phyloP scores from a whole-genome alignment of 768 basidiomycete genomes.

The Macrocybe gigantea region DNA sequence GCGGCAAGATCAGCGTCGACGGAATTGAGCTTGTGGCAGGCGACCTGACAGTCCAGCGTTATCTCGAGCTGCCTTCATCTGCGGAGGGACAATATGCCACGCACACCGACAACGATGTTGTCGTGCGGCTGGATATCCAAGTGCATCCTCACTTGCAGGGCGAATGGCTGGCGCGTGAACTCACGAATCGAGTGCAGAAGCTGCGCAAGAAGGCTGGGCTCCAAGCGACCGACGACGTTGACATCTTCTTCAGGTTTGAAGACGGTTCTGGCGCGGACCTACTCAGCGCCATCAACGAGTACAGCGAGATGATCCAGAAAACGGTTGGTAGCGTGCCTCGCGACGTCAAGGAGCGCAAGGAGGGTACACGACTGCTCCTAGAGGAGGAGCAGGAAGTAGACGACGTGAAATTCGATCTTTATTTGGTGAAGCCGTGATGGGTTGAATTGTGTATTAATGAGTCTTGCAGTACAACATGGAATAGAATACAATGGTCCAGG shows the following conservation, averaged over 20 bases:
- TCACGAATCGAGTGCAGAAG: conserved; percentile 92
- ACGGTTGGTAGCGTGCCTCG: conserved; percentile 70
- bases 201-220: conserved; percentile 93
- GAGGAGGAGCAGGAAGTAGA: conserved; percentile 87
- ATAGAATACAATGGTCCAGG: conserved; percentile 16
- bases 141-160: conserved; percentile 80
- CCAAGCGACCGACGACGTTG: conserved; percentile 91
- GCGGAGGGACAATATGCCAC: conserved; percentile 66
- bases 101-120: conserved; percentile 92
- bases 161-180: conserved; percentile 85
- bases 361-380: conserved; percentile 48
- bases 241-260: conserved; percentile 81
- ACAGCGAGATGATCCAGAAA: conserved; percentile 65
- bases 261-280: conserved; percentile 61
- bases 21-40: conserved; percentile 87
- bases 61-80: conserved; percentile 69
- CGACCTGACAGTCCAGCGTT: conserved; percentile 89
- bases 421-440: conserved; percentile 48
- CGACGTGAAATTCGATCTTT: conserved; percentile 71
- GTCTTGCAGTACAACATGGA: conserved; percentile 24
- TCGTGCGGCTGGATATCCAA: conserved; percentile 86
- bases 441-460: conserved; percentile 1
- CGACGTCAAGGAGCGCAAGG: conserved; percentile 47
- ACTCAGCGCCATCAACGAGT: conserved; percentile 54
- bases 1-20: conserved; percentile 77